Evolutionary conservation across 2,329 filamentous ascomycete species (phyloP), one percentile per base, ranked within the genome.

Genomic region (Aureobasidium sp.): DNA sequence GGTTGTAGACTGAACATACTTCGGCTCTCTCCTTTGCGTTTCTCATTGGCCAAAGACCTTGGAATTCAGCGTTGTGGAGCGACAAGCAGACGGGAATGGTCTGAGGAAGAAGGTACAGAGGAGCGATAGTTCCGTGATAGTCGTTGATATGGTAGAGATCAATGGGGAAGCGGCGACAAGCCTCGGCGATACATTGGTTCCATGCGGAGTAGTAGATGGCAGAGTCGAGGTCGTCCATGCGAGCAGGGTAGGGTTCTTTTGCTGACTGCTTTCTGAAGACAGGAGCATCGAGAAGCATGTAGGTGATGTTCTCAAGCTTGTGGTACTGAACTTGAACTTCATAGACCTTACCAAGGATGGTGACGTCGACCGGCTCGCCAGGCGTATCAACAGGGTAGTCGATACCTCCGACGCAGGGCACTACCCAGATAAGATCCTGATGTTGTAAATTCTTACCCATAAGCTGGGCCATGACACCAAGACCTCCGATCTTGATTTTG

Each of bases 401-500:
- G 41, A 88, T 78, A 44, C 82, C 86, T 34, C 84, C 83, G 55
- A 87, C 84, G 66, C 75, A 77, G 37, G 75, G 75, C n/a, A 77
- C 75, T 15, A 77, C 75, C 75, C 75, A 88, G 64, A 88, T 81
- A 0, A 88, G 76, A 68, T 88, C 81, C 66, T 87, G 81, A 65
- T 88, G 84, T 3, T 81, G 77, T 10, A 88, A 78, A 58, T 84
- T 82, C 68, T 86, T 85, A n/a, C 83, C 83, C 85, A 88, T 88
- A 2, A 88, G 74, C 66, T 86, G 83, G 37, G 86, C 85, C 85
- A 88, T 88, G 64, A 87, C 85, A 70, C 86, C 86, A 4, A 88
- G 76, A 63, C 86, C 86, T 63, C 86, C 86, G 50, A 88, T 88
- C 73, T 88, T 88, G 73, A 88, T 85, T 72, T 86, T 88, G 73